These are phyloP conservation scores for Ophiostoma sp. DNA, from an alignment of 2,329 filamentous ascomycete genomes.

Conservation along the genomic window DNA sequence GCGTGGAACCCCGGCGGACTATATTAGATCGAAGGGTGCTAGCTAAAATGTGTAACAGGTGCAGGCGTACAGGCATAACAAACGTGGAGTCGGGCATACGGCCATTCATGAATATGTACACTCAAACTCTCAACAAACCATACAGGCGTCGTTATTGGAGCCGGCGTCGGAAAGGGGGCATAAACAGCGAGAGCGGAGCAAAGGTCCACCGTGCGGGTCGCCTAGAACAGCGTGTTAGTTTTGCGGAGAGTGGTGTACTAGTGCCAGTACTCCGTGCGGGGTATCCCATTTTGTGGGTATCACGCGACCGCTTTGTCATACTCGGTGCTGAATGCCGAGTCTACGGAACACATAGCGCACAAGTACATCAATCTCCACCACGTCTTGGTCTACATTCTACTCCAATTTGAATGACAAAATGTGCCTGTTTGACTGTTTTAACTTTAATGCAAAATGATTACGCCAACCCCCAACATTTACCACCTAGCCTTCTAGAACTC, in stretches of 20 bases:
- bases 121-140: background rate
- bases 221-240: background rate
- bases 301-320: background rate
- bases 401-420: background rate
- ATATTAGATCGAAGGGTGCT: background rate
- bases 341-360: too few relatives aligned
- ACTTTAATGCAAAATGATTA: background rate
- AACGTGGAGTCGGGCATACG: background rate
- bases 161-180: background rate
- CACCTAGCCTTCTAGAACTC: too few relatives aligned
- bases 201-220: background rate
- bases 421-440: background rate
- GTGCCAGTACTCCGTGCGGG: conserved; percentile 1
- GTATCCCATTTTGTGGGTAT: background rate
- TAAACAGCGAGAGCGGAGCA: conserved; percentile 3
- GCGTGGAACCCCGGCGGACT: background rate
- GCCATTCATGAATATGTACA: background rate
- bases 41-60: background rate
- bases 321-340: background rate
- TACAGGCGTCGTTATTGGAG: background rate
- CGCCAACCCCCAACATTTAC: background rate
- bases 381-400: background rate
- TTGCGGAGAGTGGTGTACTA: background rate
- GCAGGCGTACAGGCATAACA: background rate
- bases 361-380: too few relatives aligned